Evolutionary conservation across 768 basidiomycete species (phyloP).

Genomic region (Lactarius pseudohatsudake): DNA sequence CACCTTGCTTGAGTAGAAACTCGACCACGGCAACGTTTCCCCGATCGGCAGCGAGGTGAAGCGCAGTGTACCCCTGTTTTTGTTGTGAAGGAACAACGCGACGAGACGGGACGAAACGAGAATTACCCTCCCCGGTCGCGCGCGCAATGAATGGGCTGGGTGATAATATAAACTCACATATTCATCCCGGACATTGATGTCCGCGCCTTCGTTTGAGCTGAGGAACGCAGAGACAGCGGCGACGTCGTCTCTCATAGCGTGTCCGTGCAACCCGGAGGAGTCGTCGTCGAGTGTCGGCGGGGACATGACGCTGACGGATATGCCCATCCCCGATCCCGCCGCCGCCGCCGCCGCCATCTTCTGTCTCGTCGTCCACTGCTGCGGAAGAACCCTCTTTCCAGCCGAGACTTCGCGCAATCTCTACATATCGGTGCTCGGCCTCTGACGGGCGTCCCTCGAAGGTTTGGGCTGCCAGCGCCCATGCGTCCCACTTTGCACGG

Average conservation of each 20-base stretch:
- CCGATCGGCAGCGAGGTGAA: conserved; percentile 86
- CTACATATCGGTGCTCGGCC: conserved; percentile 66
- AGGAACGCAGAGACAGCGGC: conserved; percentile 47
- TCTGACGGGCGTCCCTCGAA: conserved; percentile 45
- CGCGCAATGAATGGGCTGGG: conserved; percentile 4
- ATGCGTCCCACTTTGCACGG: conserved; percentile 87
- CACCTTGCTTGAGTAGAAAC: conserved; percentile 62
- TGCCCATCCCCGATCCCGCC: conserved; percentile 53
- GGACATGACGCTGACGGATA: conserved; percentile 60
- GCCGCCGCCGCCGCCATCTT: conserved; percentile 23
- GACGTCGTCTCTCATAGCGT: conserved; percentile 61
- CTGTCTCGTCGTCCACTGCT: conserved; percentile 31
- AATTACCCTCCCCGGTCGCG: conserved; percentile 1
- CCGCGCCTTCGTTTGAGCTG: conserved; percentile 38
- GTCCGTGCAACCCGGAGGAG: conserved; percentile 48
- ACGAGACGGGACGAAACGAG: conserved; percentile 13
- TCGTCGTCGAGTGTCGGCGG: conserved; percentile 40
- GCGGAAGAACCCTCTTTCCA: conserved; percentile 50
- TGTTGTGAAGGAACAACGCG: background rate
- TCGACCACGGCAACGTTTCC: conserved; percentile 60
- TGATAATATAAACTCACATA: conserved; percentile 52
- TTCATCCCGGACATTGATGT: conserved; percentile 66
- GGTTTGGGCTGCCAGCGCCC: conserved; percentile 52
- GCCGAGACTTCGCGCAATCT: conserved; percentile 65
- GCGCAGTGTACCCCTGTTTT: conserved; percentile 77